Evolutionary conservation across 192 early-diverging fungal species (phyloP), one percentile per base, ranked within the genome.

Genomic region (Mortierella hygrophila): DNA sequence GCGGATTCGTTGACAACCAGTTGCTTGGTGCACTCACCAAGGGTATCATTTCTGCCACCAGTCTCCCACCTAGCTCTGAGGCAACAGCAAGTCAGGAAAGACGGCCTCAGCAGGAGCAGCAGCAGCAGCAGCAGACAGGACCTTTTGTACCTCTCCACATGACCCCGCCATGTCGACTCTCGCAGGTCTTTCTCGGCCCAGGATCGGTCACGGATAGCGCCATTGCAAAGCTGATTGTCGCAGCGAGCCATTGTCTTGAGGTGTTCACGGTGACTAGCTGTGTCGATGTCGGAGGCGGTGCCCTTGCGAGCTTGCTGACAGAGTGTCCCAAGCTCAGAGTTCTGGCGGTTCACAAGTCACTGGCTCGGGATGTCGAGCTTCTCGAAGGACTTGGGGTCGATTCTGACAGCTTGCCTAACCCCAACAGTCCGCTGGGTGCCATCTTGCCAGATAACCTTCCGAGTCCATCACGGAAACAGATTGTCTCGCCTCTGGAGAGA

Each of bases 171-270:
- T 80, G 84, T 29, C 75, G 72, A 5, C 75, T 86, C 7, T 81
- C 79, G 6, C 84, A 86, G 18, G 84, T 86, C 16, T 81, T 86
- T 23, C 46, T 86, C 11, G 84, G 84, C 6, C 84, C 84, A 38
- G 84, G 84, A 0, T 86, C 84, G 26, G 49, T 86, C 46, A 86
- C 84, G 20, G 84, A 86, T 41, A 86, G 79, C 40, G 78, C 79
- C 0, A 86, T 86, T 26, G 84, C 77, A 29, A 86, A 81, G 20
- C 68, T 86, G 23, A 86, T 86, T 52, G 52, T 32, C 18, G 79
- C 44, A 3, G 76, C 84, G 16, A 76, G 79, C 18, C 78, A 80
- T 29, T 73, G 52, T 29, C 68, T 86, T 1, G 79, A 86, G 52
- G 84, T 86, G 0, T 77, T 86, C 23, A 54, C 74, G 13, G 78